Evolutionary conservation across 139 green algal genomes (phyloP).

Genomic region (Chlamydomonas asymmetrica): DNA sequence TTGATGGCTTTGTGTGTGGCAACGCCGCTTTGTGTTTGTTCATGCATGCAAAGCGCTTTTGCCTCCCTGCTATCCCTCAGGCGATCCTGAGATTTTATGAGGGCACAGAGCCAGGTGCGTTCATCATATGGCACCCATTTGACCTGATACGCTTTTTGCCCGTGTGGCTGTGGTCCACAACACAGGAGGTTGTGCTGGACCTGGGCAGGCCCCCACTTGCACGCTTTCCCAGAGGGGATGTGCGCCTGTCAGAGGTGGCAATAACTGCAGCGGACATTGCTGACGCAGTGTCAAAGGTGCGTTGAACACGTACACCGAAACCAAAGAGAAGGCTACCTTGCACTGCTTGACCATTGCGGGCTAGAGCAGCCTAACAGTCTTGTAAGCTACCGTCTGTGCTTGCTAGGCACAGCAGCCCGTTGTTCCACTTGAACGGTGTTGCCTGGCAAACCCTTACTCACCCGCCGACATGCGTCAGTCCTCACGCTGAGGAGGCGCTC

Average conservation of each 20-base stretch:
- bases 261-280: conserved; percentile 75
- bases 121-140: background rate
- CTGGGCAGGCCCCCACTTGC: conserved; percentile 74
- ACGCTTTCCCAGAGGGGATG: conserved; percentile 69
- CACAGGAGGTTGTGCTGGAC: conserved; percentile 82
- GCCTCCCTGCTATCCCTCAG: background rate
- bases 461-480: too few relatives aligned
- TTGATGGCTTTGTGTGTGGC: background rate
- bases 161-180: background rate
- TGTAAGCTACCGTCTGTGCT: background rate
- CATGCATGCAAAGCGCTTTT: background rate
- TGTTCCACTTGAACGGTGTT: background rate
- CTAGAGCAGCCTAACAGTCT: background rate
- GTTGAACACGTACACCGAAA: background rate
- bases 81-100: background rate
- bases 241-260: conserved; percentile 41
- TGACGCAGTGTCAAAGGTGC: conserved; percentile 57
- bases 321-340: background rate
- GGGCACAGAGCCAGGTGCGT: background rate
- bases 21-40: background rate
- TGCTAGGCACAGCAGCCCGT: too few relatives aligned
- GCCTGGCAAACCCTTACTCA: background rate
- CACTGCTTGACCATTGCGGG: background rate
- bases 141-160: background rate
- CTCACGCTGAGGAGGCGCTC: background rate